phyloP scores from a whole-genome alignment of 108 stramenopile genomes.

The Tribonema minus region DNA sequence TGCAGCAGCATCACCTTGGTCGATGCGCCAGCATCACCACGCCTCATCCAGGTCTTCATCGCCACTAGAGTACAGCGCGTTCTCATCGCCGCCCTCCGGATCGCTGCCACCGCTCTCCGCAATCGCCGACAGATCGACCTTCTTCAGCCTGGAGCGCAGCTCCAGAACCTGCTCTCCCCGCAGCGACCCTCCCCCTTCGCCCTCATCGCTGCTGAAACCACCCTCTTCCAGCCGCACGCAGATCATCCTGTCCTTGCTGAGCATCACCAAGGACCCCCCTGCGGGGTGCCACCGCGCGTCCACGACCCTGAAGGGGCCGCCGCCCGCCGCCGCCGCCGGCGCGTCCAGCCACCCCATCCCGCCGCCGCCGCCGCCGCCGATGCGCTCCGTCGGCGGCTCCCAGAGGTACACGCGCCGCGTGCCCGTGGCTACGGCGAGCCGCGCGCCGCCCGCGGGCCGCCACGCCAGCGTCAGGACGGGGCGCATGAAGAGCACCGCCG shows the following conservation, averaged over 20 bases:
- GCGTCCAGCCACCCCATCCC: background rate
- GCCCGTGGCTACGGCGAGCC: slow-evolving; percentile 14
- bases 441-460: background rate
- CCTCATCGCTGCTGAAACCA: too few relatives aligned
- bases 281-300: slow-evolving; percentile 15
- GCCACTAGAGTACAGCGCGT: too few relatives aligned
- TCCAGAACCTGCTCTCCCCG: too few relatives aligned
- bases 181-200: too few relatives aligned
- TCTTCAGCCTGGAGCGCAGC: too few relatives aligned
- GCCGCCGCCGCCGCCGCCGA: background rate
- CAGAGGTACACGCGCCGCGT: slow-evolving; percentile 15
- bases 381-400: background rate
- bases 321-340: background rate
- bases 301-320: background rate
- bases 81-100: too few relatives aligned
- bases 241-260: slow-evolving; percentile 17
- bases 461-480: background rate
- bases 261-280: slow-evolving; percentile 2
- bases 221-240: too few relatives aligned
- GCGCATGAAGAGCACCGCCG: background rate
- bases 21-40: too few relatives aligned
- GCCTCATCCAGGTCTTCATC: too few relatives aligned
- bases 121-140: too few relatives aligned
- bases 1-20: too few relatives aligned
- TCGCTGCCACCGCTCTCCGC: too few relatives aligned